phyloP scores from a whole-genome alignment of 805 yeast genomes.

The Candida manassasensis region DNA sequence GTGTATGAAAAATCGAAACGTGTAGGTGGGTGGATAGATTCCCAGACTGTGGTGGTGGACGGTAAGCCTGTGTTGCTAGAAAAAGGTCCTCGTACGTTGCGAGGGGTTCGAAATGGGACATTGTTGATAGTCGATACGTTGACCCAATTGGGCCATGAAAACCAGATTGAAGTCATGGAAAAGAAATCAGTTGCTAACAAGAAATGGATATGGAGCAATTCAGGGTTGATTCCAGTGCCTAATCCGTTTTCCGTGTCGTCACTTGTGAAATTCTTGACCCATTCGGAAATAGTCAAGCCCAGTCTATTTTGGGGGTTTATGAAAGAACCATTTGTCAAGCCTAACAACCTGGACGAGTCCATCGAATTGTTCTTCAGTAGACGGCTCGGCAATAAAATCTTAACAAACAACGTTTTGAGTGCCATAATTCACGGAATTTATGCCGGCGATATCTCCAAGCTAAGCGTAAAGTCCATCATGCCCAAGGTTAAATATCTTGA shows the following conservation, averaged over 20 bases:
- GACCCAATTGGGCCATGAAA: slow-evolving; percentile 40
- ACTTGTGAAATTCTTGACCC: slow-evolving; percentile 21
- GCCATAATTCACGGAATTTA: slow-evolving; percentile 87
- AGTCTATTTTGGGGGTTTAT: slow-evolving; percentile 31
- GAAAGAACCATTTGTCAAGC: slow-evolving; percentile 46
- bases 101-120: slow-evolving; percentile 81
- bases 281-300: slow-evolving; percentile 22
- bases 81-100: slow-evolving; percentile 85
- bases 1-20: slow-evolving; percentile 52
- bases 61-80: slow-evolving; percentile 46
- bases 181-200: slow-evolving; percentile 59
- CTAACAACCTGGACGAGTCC: slow-evolving; percentile 54
- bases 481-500: slow-evolving; percentile 57
- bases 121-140: slow-evolving; percentile 61
- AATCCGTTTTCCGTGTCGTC: slow-evolving; percentile 26
- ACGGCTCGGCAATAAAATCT: slow-evolving; percentile 54
- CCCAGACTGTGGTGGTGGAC: slow-evolving; percentile 33
- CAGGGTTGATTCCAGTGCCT: slow-evolving; percentile 53
- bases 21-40: slow-evolving; percentile 78
- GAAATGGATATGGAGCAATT: slow-evolving; percentile 55
- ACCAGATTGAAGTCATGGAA: slow-evolving; percentile 56
- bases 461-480: slow-evolving; percentile 63
- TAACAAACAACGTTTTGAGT: slow-evolving; percentile 60
- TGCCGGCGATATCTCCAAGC: slow-evolving; percentile 61
- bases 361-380: slow-evolving; percentile 63